These are phyloP conservation scores for Paraglomus occultum DNA, from an alignment of 192 early-diverging fungal genomes.

Conservation along the genomic window DNA sequence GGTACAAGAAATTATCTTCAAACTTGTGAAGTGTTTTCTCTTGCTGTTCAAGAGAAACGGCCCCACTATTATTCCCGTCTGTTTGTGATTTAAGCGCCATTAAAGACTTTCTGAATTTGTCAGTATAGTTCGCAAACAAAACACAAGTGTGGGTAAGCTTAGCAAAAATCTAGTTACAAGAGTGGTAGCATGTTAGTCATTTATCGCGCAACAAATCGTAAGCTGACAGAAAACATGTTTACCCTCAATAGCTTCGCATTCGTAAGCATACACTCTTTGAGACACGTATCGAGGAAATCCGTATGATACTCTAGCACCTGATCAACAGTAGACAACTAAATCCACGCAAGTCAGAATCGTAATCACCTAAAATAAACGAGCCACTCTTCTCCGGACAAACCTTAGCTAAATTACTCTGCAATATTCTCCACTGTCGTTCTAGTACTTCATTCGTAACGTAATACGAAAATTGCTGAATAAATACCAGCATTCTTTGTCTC, in stretches of 20 bases:
- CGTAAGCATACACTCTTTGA: constrained; percentile 90
- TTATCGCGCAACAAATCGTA: neutral
- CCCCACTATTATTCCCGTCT: constrained; percentile 31
- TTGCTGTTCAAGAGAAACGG: constrained; percentile 43
- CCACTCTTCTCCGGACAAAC: constrained; percentile 28
- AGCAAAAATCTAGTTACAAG: constrained; percentile 55
- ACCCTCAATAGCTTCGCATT: constrained; percentile 81
- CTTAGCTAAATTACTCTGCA: constrained; percentile 63
- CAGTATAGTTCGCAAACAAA: constrained; percentile 56
- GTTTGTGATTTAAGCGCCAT: constrained; percentile 39
- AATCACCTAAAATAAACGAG: neutral
- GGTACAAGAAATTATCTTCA: constrained; percentile 61
- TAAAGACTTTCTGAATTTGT: constrained; percentile 49
- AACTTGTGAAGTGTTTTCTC: constrained; percentile 47
- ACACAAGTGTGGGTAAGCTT: constrained; percentile 59
- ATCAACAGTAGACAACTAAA: constrained; percentile 76
- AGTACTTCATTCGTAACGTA: constrained; percentile 91
- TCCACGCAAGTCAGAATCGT: neutral
- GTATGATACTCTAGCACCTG: constrained; percentile 77
- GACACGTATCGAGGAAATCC: constrained; percentile 81
- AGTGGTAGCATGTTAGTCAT: neutral
- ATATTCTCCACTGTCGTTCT: constrained; percentile 81
- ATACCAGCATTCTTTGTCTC: constrained; percentile 82
- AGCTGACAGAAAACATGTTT: constrained; percentile 26
- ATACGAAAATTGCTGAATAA: constrained; percentile 89